phyloP scores from a whole-genome alignment of 2,329 filamentous ascomycete genomes.

The Pseudogymnoascus sp. region DNA sequence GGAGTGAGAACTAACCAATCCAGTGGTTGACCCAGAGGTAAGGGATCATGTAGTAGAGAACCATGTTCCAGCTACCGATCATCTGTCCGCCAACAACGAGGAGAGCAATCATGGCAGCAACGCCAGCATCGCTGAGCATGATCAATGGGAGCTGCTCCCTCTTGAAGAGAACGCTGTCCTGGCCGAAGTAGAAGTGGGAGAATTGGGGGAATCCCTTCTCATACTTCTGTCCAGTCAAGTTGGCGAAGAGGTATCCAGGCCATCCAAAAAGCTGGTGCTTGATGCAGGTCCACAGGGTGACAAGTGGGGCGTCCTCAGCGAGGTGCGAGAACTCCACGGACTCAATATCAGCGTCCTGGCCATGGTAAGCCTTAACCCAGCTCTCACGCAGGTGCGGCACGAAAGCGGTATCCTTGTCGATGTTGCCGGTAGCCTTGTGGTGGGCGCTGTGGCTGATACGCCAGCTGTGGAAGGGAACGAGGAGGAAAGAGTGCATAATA shows the following conservation, averaged over 20 bases:
- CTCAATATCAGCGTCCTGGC: constrained; percentile 9
- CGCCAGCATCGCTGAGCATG: constrained; percentile 50
- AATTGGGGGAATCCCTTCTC: constrained; percentile 31
- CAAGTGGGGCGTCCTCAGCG: constrained; percentile 53
- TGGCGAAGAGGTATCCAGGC: constrained; percentile 54
- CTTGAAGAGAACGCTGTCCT: constrained; percentile 51
- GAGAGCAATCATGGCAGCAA: constrained; percentile 39
- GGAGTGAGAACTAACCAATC: constrained; percentile 41
- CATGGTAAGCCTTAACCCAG: constrained; percentile 15
- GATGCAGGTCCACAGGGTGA: constrained; percentile 45
- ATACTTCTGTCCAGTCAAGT: constrained; percentile 28
- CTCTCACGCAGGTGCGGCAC: constrained; percentile 40
- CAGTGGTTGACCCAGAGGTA: constrained; percentile 65
- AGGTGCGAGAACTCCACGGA: constrained; percentile 34
- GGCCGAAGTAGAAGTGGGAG: constrained; percentile 46
- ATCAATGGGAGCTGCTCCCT: constrained; percentile 46
- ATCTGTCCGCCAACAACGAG: constrained; percentile 42
- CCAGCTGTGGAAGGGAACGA: constrained; percentile 66
- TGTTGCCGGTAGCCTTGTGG: constrained; percentile 59
- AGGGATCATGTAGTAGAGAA: constrained; percentile 54
- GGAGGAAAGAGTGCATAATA: constrained; percentile 54
- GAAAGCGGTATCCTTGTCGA: constrained; percentile 59
- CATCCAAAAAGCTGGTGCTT: constrained; percentile 56
- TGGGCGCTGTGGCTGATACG: constrained; percentile 62
- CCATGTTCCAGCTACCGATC: constrained; percentile 46